phyloP scores from a whole-genome alignment of 495 filamentous ascomycete species.

The Aspergillus campestris region DNA sequence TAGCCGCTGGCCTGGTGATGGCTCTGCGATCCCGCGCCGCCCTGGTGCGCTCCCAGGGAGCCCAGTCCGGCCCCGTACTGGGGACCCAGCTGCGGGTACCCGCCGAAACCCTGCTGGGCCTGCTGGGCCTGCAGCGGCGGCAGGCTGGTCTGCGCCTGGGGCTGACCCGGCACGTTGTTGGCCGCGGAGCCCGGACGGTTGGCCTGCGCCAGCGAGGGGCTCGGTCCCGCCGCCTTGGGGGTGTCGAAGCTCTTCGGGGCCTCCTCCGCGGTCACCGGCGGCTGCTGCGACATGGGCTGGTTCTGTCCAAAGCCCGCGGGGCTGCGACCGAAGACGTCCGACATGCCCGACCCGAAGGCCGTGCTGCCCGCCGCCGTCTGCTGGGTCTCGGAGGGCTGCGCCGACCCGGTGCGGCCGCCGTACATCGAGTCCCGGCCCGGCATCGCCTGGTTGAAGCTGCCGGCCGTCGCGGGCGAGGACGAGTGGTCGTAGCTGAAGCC shows the following conservation, averaged over 20 bases:
- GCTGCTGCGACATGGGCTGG: conserved; percentile 57
- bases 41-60: conserved; percentile 58
- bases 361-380: conserved; percentile 49
- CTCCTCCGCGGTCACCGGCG: conserved; percentile 54
- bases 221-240: conserved; percentile 68
- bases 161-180: conserved; percentile 60
- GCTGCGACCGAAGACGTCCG: conserved; percentile 71
- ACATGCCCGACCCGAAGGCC: conserved; percentile 59
- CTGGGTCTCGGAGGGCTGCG: conserved; percentile 61
- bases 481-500: conserved; percentile 75
- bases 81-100: conserved; percentile 69
- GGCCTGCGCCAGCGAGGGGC: conserved; percentile 73
- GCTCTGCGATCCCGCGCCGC: conserved; percentile 43
- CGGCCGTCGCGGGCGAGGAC: conserved; percentile 65
- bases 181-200: conserved; percentile 77
- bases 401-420: conserved; percentile 57
- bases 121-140: conserved; percentile 69
- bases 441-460: conserved; percentile 58
- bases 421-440: conserved; percentile 69
- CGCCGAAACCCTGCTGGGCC: conserved; percentile 58
- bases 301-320: conserved; percentile 59
- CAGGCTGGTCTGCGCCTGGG: conserved; percentile 48
- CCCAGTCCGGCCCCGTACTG: conserved; percentile 63
- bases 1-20: conserved; percentile 51
- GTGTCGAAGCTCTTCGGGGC: conserved; percentile 66